These are phyloP conservation scores for Xylariaceae sp. DNA, from an alignment of 2,329 filamentous ascomycete genomes.

Conservation along the genomic window DNA sequence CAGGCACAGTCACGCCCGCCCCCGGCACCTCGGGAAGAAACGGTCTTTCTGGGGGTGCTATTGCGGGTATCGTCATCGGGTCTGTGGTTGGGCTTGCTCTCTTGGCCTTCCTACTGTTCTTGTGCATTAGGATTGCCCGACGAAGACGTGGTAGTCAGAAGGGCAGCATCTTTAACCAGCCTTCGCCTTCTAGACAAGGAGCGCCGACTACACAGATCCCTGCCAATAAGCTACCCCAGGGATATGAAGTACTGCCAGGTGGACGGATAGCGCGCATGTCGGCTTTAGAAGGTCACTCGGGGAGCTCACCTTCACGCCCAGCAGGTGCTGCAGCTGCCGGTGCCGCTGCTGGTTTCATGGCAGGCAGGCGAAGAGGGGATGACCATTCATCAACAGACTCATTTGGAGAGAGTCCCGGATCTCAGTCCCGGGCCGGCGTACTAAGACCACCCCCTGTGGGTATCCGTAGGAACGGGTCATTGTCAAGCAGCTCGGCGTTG, in stretches of 20 bases:
- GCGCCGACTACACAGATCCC: constrained; percentile 45
- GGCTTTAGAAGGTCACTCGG: constrained; percentile 77
- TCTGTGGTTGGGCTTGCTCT: constrained; percentile 71
- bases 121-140: constrained; percentile 61
- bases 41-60: constrained; percentile 76
- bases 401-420: constrained; percentile 72
- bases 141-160: constrained; percentile 62
- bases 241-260: constrained; percentile 78
- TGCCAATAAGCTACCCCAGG: constrained; percentile 43
- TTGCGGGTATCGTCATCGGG: constrained; percentile 89
- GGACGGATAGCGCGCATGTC: constrained; percentile 95
- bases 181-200: constrained; percentile 68
- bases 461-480: constrained; percentile 78
- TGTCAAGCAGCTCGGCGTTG: constrained; percentile 82
- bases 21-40: constrained; percentile 35
- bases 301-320: constrained; percentile 59
- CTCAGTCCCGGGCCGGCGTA: constrained; percentile 59
- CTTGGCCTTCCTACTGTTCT: constrained; percentile 69
- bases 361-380: constrained; percentile 50
- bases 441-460: constrained; percentile 61
- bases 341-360: constrained; percentile 51
- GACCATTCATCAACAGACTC: constrained; percentile 72
- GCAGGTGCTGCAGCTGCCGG: constrained; percentile 51
- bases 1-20: constrained; percentile 41
- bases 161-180: constrained; percentile 85